Base-by-base conservation (phyloP, 176 grass and related monocot species). In the Saccharum officinarum region DNA sequence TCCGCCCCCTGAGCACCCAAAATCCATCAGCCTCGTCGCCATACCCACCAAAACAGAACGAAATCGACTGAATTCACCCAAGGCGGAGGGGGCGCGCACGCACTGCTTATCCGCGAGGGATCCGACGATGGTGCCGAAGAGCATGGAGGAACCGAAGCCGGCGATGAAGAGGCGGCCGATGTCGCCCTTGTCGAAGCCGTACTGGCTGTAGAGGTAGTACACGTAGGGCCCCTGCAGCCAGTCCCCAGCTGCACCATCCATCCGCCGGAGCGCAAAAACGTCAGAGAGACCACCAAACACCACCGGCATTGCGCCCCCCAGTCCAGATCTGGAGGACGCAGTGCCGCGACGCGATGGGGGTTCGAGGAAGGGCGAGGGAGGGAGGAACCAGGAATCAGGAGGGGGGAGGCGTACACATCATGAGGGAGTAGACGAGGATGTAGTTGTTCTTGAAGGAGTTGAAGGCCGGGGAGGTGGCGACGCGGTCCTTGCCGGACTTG, bases 371-470 rank as follows among this genome's bases (percentile, higher is more conserved):
- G 40, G 28, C 28, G 28, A 28, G 34, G 22, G 20, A 3, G 4
- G 12, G 31, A 20, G 8, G 40, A 20, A 2, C 69, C 5, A 60
- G 39, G 36, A 34, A 34, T 3, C 3, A 36, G 34, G 39, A 33
- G 42, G 55, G 42, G 7, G 13, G 71, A 10, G 42, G 46, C 82
- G 67, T 77, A 98, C 96, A 91, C 96, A 98, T 98, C 89, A 95
- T 95, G 83, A 98, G 96, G 80, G 96, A 95, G 90, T 98, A 98
- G 73, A 98, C 96, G 88, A 95, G 55, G 88, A 98, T 82, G 85
- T 95, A 98, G 87, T 96, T 98, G 91, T 96, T 98, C 93, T 94
- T 96, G 84, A 99, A 99, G 64, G 93, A 86, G 83, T 88, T 91
- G 91, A 99, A 99, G 55, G 86, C 93, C 54, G 97, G 77, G 12